Evolutionary conservation across 306 rosid genomes (phyloP).

Genomic region (Ochetophila trinervis): DNA sequence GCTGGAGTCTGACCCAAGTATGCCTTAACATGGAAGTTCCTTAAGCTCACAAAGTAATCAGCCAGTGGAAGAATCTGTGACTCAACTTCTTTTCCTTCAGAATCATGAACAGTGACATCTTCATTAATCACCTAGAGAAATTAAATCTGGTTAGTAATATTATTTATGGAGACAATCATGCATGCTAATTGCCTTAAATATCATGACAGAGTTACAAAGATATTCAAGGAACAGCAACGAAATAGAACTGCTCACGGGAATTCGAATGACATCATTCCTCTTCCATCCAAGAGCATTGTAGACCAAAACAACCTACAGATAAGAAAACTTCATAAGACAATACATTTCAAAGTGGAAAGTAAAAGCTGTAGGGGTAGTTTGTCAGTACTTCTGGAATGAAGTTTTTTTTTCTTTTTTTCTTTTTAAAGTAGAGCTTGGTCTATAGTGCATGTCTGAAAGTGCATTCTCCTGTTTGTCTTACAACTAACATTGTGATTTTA

Average conservation of each 20-base stretch:
- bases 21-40: constrained; percentile 47
- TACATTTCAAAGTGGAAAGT: constrained; percentile 11
- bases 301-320: constrained; percentile 37
- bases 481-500: too few relatives aligned
- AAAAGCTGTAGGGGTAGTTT: neutral
- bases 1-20: constrained; percentile 38
- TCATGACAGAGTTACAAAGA: neutral
- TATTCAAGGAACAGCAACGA: neutral
- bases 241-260: constrained; percentile 44
- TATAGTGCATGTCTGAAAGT: too few relatives aligned
- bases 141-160: neutral
- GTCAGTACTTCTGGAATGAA: too few relatives aligned
- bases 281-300: constrained; percentile 63
- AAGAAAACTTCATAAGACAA: constrained; percentile 20
- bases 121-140: constrained; percentile 39
- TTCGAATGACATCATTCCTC: constrained; percentile 41
- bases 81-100: constrained; percentile 47
- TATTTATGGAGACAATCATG: neutral
- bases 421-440: too few relatives aligned
- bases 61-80: constrained; percentile 49
- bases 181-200: too few relatives aligned
- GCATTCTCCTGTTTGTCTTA: too few relatives aligned
- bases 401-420: too few relatives aligned
- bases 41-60: constrained; percentile 27
- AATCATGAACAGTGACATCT: constrained; percentile 40